Evolutionary conservation across 176 grass and related monocot genomes (phyloP).

Genomic region (Phragmites australis): DNA sequence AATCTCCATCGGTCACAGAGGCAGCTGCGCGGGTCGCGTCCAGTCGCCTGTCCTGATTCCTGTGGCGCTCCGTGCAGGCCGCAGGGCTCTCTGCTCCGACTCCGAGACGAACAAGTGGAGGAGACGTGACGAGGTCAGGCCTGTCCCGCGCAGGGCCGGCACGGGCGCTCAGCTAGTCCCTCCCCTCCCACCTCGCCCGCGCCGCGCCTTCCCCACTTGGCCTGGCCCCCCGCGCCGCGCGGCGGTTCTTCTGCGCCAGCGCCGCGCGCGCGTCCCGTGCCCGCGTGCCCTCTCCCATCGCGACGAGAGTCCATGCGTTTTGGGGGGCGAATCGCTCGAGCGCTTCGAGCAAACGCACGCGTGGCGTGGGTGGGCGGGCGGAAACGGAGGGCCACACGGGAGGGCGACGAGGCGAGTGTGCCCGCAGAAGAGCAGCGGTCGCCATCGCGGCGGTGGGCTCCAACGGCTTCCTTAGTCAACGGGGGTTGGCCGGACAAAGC

Average conservation of each 20-base stretch:
- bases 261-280: too few species aligned
- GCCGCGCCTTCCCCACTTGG: neutral
- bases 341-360: too few species aligned
- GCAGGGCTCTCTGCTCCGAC: neutral
- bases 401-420: too few species aligned
- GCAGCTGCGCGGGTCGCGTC: conserved; percentile 9
- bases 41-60: neutral
- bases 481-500: conserved; percentile 29
- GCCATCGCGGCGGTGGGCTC: neutral
- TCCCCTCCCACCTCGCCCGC: neutral
- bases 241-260: conserved; percentile 1
- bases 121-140: conserved; percentile 27
- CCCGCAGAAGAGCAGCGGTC: neutral
- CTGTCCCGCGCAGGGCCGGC: conserved; percentile 37
- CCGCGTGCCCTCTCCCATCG: too few species aligned
- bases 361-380: too few species aligned
- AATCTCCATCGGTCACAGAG: neutral
- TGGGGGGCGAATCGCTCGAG: neutral
- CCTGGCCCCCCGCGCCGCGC: neutral
- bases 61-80: neutral
- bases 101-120: conserved; percentile 1
- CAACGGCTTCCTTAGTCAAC: conserved; percentile 25
- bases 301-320: too few species aligned
- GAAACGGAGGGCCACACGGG: neutral
- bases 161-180: neutral